These are phyloP conservation scores for Pezicula radicicola DNA, from an alignment of 2,329 filamentous ascomycete genomes.

Conservation along the genomic window DNA sequence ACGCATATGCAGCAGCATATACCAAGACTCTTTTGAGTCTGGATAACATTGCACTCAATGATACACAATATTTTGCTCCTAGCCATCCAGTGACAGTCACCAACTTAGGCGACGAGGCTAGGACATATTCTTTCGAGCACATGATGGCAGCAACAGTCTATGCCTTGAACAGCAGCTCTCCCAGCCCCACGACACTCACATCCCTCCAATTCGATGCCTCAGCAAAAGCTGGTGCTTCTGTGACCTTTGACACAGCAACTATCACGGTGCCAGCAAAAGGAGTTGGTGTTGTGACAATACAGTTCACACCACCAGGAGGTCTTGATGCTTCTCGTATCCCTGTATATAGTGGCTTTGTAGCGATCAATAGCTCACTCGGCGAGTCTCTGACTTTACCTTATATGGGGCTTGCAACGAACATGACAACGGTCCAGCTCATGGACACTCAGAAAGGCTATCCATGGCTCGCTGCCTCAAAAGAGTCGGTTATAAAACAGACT, in stretches of 20 bases:
- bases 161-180: not conserved
- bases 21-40: not conserved
- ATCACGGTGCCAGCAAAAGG: not conserved
- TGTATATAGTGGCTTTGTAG: not conserved
- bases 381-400: not conserved
- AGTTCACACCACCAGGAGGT: not conserved
- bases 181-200: no score
- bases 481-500: not conserved
- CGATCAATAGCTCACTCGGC: not conserved
- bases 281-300: not conserved
- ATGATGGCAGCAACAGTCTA: not conserved
- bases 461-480: not conserved
- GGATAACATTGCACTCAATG: not conserved
- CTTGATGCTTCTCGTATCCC: not conserved
- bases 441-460: not conserved
- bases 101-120: not conserved
- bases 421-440: not conserved
- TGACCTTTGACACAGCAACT: not conserved
- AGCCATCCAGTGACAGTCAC: not conserved
- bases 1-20: not conserved
- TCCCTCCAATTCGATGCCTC: no score
- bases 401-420: not conserved
- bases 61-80: not conserved
- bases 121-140: not conserved
- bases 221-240: no score